Percentiles rank a stretch among this genome's conserved stretches.
phyloP scores from a whole-genome alignment of 2,329 filamentous ascomycete genomes.

The Neonectria faginata region DNA sequence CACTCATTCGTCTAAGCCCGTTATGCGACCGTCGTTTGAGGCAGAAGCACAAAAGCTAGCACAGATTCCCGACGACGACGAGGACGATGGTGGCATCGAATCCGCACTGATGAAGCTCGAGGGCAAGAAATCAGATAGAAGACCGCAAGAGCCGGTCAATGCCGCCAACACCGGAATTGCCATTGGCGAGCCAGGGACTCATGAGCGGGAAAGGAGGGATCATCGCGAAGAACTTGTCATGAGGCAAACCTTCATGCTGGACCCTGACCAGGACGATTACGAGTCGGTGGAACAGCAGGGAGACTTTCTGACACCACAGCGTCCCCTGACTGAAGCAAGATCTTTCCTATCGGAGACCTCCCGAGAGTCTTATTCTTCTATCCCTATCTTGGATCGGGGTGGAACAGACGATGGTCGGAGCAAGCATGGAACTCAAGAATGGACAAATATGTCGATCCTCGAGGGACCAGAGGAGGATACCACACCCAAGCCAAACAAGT shows the following conservation, averaged over 20 bases:
- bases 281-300: slow-evolving; percentile 36
- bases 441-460: slow-evolving; percentile 68
- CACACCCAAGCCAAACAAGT: slow-evolving; percentile 40
- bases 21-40: slow-evolving; percentile 83
- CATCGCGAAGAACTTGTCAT: slow-evolving; percentile 60
- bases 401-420: slow-evolving; percentile 63
- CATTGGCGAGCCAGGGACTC: slow-evolving; percentile 43
- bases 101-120: slow-evolving; percentile 93
- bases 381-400: slow-evolving; percentile 79
- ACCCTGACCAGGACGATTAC: slow-evolving; percentile 36
- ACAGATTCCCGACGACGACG: slow-evolving; percentile 87
- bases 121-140: slow-evolving; percentile 77
- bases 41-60: slow-evolving; percentile 88
- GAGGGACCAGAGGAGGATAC: slow-evolving; percentile 59
- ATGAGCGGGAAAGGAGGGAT: slow-evolving; percentile 56
- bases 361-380: slow-evolving; percentile 79
- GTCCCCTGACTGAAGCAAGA: slow-evolving; percentile 51
- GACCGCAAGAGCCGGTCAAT: slow-evolving; percentile 38
- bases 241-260: slow-evolving; percentile 54
- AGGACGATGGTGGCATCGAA: slow-evolving; percentile 81
- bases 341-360: slow-evolving; percentile 72
- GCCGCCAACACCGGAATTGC: slow-evolving; percentile 39
- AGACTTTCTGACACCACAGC: slow-evolving; percentile 40
- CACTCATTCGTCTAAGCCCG: slow-evolving; percentile 71
- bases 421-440: slow-evolving; percentile 57